Evolutionary conservation across 305 asterid genomes (phyloP).

Genomic region (Solanum hybrid): DNA sequence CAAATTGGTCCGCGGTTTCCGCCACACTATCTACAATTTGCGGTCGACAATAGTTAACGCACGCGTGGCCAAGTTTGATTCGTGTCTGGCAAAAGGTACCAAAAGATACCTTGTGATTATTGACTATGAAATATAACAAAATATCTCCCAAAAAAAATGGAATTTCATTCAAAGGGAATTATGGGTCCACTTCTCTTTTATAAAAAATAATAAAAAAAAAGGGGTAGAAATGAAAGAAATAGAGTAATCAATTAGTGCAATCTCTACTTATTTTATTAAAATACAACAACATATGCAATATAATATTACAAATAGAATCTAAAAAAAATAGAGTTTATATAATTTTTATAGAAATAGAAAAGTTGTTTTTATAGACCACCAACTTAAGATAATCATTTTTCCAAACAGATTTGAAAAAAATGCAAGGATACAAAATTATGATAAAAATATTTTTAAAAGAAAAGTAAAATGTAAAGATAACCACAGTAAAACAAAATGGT

Average conservation of each 20-base stretch:
- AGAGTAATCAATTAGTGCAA: neutral
- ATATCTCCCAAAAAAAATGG: neutral
- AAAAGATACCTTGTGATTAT: neutral
- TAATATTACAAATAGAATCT: neutral
- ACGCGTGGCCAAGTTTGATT: no score
- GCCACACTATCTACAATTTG: neutral
- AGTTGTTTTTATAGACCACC: neutral
- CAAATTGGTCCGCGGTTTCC: neutral
- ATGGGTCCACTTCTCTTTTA: neutral
- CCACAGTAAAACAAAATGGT: neutral
- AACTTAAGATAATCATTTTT: neutral
- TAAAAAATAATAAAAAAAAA: neutral
- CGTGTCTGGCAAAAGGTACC: neutral
- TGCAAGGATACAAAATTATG: neutral
- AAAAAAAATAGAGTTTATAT: no score
- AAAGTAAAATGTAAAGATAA: neutral
- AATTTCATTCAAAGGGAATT: neutral
- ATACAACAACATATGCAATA: neutral
- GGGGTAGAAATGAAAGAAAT: neutral
- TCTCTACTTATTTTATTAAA: neutral
- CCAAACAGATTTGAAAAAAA: neutral
- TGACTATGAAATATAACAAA: conserved; percentile 8
- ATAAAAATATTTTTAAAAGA: neutral
- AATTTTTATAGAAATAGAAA: neutral
- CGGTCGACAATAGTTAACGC: neutral